Base-by-base conservation (phyloP, 805 yeast genomes). In the Kodamaea kaohsiungensis region DNA sequence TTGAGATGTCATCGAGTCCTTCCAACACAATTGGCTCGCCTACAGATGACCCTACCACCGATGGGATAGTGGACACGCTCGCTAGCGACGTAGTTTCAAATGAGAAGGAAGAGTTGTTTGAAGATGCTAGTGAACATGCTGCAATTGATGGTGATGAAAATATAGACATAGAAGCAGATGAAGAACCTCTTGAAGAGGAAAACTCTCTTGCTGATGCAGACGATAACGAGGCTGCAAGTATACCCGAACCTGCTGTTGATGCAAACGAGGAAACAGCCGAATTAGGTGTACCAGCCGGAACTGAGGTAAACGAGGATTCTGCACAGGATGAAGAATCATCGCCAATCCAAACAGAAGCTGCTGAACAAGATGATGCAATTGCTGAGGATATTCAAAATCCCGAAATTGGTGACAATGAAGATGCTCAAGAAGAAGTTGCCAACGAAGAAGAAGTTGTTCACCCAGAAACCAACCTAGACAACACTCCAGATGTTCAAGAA, bases 351-450 rank as follows among this genome's bases (percentile, higher is more conserved):
- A 22, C 25, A 22, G 48, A 25, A n/a, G 4, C 73, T 9, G 62
- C 60, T 45, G 53, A 55, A 17, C 56, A 57, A 48, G 58, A 59
- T 27, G 45, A n/a, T n/a, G n/a, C n/a, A n/a, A n/a, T 7, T 7
- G 39, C 40, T 12, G 48, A 33, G 3, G 17, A 27, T 18, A 25
- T 22, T 9, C 52, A 30, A 12, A 25, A 46, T 13, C 25, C 38
- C 8, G 47, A 42, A 33, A 33, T 27, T 7, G 39, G 33, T 42
- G 40, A 40, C 18, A 45, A 30, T 17, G 42, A 38, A 1, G 52
- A 53, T 7, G 46, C 13, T 17, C 13, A 48, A 7, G 39, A 39
- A 25, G 39, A 39, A n/a, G 45, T 15, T 3, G 46, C 39, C 2
- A 9, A n/a, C n/a, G n/a, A 13, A 17, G 46, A 33, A n/a, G 48